These are phyloP conservation scores for Chrysochromulina parva DNA, from an alignment of 78 protist species.

Conservation along the genomic window DNA sequence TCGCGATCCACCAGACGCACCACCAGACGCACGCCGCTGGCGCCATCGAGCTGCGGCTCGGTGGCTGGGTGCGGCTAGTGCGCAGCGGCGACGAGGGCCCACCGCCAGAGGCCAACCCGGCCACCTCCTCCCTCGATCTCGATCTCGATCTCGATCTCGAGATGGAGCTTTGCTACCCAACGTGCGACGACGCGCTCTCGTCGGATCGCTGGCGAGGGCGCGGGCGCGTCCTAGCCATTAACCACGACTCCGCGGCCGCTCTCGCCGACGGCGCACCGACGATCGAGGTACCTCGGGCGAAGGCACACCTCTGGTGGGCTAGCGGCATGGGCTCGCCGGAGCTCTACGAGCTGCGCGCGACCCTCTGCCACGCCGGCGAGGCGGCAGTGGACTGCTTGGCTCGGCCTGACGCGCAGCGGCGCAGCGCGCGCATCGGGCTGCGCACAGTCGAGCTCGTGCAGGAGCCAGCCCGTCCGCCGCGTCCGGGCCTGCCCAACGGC, in stretches of 20 bases:
- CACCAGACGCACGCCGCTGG: too few relatives aligned
- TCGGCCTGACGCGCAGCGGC: not conserved
- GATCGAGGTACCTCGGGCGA: not conserved
- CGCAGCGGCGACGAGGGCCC: too few relatives aligned
- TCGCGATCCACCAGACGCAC: too few relatives aligned
- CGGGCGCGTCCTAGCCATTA: not conserved
- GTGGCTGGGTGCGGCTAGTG: too few relatives aligned
- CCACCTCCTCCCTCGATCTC: too few relatives aligned
- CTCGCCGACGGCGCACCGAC: not conserved
- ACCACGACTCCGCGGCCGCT: too few relatives aligned
- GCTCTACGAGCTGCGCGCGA: not conserved
- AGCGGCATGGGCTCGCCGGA: not conserved
- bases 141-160: not conserved
- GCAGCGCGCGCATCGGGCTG: constrained; percentile 5
- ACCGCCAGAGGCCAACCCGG: too few relatives aligned
- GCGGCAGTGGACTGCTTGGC: not conserved
- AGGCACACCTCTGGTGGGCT: constrained; percentile 41
- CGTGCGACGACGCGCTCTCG: not conserved
- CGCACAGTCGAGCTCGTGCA: constrained; percentile 18
- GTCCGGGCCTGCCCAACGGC: not conserved
- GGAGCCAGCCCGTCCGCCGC: not conserved
- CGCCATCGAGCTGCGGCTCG: too few relatives aligned
- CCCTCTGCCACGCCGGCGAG: not conserved
- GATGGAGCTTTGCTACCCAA: not conserved
- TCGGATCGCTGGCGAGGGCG: not conserved